Evolutionary conservation across 352 stramenopile species (phyloP), one percentile per base, ranked within the genome.

Genomic region (Phytophthora melonis): DNA sequence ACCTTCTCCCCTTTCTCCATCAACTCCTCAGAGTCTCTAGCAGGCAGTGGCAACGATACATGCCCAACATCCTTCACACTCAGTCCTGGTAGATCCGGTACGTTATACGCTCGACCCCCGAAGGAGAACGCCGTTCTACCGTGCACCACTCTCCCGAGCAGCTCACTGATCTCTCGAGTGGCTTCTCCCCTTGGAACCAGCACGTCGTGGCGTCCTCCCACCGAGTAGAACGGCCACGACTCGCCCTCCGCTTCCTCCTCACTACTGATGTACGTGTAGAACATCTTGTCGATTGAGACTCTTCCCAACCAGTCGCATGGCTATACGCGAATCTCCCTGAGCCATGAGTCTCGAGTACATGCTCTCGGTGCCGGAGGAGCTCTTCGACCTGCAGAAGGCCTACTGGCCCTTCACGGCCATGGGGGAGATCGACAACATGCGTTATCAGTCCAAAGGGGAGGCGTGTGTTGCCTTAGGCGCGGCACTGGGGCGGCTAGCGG

Each of bases 71-170:
- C 41, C 45, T 69, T 63, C 23, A 69, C 39, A 19, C 18, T 27
- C 49, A 68, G 39, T 36, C 61, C 61, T 61, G 61, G 61, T 36
- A 68, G 41, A 19, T 52, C 49, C 23, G 61, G 8, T 27, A 61
- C 11, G 27, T 45, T 55, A 14, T 3, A 23, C 5, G 61, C 61
- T 60, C 53, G 11, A 23, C 27, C 49, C 25, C 32, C 32, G 53
- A 68, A 59, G 0, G 49, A 68, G 30, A 30, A 43, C 39, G 52
- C 39, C 25, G 50, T 27, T 43, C 59, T 16, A 18, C 23, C 30
- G 25, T 39, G 10, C 3, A 4, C 34, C 9, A 21, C 49, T 61
- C 53, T 68, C n/a, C 49, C 61, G 32, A 68, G 52, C 52, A 67
- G 27, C n/a, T 9, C n/a, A 16, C 60, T 54, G 30, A 67, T 59